Evolutionary conservation across 495 filamentous ascomycete species (phyloP), one percentile per base, ranked within the genome.

Genomic region (Letharia columbiana): DNA sequence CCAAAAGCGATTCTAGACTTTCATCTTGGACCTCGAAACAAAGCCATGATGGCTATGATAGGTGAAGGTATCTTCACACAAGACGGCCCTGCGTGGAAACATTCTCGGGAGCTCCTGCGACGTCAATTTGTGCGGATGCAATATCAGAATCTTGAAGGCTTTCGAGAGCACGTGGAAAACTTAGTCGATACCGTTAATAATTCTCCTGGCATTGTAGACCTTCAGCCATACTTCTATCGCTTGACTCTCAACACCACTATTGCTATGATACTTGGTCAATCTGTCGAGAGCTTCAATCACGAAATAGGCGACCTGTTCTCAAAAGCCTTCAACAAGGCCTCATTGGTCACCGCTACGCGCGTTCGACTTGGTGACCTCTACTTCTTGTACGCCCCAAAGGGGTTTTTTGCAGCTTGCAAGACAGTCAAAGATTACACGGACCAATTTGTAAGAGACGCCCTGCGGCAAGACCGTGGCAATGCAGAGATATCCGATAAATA

Each of bases 51-150:
- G n/a, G n/a, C n/a, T n/a, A n/a, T n/a, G n/a, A n/a, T 85, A 23
- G 80, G 82, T 28, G 72, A 80, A 17, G 82, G 82, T 3, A 84
- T 86, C 64, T 86, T 86, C 68, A 77, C 79, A 1, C 78, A 82
- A 60, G 81, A 85, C 20, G 83, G 84, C 2, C 42, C 58, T 42
- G 60, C 71, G 1, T 87, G 84, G 84, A 78, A 77, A 61, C 78
- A 77, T 44, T 84, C 80, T 2, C 74, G 83, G 28, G 78, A 80
- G 23, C 70, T 83, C 9, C 73, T 86, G 4, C 75, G 77, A 2
- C 79, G 69, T 8, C 75, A 77, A 60, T 83, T 84, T 63, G 69
- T 73, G 7, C 67, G 71, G 17, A 69, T 66, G 7, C 72, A 68
- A 80, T 71, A 76, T 68, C 57, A 70, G 12, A 75, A 84, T 61